Conservation (phyloP, 2,329 filamentous ascomycete genomes). For the Trichoderma semiorbis region DNA sequence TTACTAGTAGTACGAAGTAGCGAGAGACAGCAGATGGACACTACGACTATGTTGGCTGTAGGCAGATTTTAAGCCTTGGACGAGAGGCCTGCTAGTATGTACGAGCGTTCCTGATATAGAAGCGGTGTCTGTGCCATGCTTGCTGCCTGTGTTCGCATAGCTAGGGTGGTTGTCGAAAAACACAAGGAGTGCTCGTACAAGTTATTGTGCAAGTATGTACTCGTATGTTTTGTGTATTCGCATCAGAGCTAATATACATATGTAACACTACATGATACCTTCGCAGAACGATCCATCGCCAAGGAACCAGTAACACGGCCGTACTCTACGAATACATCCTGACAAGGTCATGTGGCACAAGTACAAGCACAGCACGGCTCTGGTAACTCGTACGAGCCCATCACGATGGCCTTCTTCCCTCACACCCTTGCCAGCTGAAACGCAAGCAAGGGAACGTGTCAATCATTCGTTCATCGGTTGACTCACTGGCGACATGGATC, state of each 20-base stretch:
- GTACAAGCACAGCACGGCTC: neutral
- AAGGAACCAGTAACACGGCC: neutral
- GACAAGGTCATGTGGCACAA: neutral
- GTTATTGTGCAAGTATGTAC: neutral
- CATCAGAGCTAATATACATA: neutral
- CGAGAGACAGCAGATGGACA: neutral
- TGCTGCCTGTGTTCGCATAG: neutral
- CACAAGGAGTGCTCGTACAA: neutral
- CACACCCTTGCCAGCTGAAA: conserved; percentile 1
- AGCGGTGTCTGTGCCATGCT: neutral
- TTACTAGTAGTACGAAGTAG: neutral
- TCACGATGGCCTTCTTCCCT: neutral
- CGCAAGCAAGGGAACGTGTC: conserved; percentile 2
- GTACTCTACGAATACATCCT: neutral
- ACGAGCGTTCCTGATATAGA: neutral
- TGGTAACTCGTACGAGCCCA: neutral
- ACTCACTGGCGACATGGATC: neutral
- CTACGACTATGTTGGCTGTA: neutral
- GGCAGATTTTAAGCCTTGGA: neutral
- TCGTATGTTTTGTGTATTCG: neutral
- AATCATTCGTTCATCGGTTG: conserved; percentile 8
- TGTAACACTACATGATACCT: neutral
- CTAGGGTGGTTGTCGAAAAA: neutral
- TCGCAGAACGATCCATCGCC: neutral
- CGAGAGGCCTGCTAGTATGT: neutral